Evolutionary conservation across 1,139 yeast species (phyloP), one percentile per base, ranked within the genome.

Genomic region (Pichia sp.): DNA sequence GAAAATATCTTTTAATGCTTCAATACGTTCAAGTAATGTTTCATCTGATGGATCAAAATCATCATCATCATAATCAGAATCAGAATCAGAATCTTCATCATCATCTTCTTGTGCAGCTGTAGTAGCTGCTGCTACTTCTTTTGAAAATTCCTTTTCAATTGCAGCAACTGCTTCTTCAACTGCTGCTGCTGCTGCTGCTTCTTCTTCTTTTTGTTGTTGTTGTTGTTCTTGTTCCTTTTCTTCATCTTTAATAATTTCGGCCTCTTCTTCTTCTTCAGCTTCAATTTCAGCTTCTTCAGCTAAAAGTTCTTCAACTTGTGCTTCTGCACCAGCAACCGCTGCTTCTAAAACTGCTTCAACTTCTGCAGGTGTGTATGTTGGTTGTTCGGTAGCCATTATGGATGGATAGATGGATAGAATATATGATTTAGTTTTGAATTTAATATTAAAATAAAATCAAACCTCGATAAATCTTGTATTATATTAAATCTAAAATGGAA

Each of bases 1-100:
- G 49, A 92, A 73, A 49, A 90, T 87, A 64, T 92, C 97, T 68
- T 82, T 87, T 59, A 92, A 77, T 44, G 99, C 98, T 51, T 78
- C 78, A 54, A 92, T 66, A 74, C 99, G 84, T 58, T 92, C 98
- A 51, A 74, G 68, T 33, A 94, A 57, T 39, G 97, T 82, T 71
- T 92, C 98, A 60, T 81, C 78, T 58, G 81, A 85, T 56, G 80
- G 70, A 61, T 82, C 92, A 55, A 83, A 87, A 54, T 85, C 95
- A 39, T 80, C 85, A 37, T 69, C 67, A 47, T 70, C 74, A 44
- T 55, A 55, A 5, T 50, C 57, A 9, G 48, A 53, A 22, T 54
- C 62, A 31, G n/a, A n/a, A n/a, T n/a, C n/a, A n/a, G n/a, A 40
- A 45, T 39, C 48, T 22, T 31, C 39, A 11, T 37, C 36, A 24